phyloP scores from a whole-genome alignment of 768 basidiomycete genomes.

The Leccinum olivaceopallidum region DNA sequence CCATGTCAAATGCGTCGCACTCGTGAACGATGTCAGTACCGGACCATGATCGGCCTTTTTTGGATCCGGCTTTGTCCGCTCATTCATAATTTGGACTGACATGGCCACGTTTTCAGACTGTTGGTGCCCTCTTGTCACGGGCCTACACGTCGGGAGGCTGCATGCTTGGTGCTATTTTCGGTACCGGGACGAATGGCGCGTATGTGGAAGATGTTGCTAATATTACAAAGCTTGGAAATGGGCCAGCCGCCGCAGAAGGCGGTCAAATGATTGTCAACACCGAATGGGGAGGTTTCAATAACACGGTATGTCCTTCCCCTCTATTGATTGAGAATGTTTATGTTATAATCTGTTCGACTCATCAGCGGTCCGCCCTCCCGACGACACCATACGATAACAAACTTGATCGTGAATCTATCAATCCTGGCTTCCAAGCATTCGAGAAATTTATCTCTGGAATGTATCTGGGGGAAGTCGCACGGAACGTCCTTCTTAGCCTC shows the following conservation, averaged over 20 bases:
- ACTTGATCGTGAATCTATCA: slow-evolving; percentile 92
- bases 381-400: slow-evolving; percentile 89
- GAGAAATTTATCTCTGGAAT: slow-evolving; percentile 99
- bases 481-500: slow-evolving; percentile 81
- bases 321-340: background rate
- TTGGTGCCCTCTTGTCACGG: slow-evolving; percentile 89
- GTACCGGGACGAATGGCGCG: slow-evolving; percentile 98
- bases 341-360: slow-evolving; percentile 3
- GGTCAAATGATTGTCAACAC: slow-evolving; percentile 94
- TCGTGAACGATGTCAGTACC: slow-evolving; percentile 90
- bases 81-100: slow-evolving; percentile 7
- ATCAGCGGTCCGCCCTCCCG: slow-evolving; percentile 78
- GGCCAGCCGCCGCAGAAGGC: slow-evolving; percentile 54
- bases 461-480: slow-evolving; percentile 95
- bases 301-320: slow-evolving; percentile 57
- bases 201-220: slow-evolving; percentile 89
- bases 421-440: slow-evolving; percentile 89
- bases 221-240: slow-evolving; percentile 79
- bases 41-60: slow-evolving; percentile 22
- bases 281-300: slow-evolving; percentile 99
- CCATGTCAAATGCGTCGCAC: slow-evolving; percentile 86
- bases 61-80: background rate
- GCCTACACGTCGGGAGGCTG: slow-evolving; percentile 94
- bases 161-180: slow-evolving; percentile 89
- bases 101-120: slow-evolving; percentile 59